Conservation (phyloP, 75 land plant genomes). For the Pseudotsuga menziesii region DNA sequence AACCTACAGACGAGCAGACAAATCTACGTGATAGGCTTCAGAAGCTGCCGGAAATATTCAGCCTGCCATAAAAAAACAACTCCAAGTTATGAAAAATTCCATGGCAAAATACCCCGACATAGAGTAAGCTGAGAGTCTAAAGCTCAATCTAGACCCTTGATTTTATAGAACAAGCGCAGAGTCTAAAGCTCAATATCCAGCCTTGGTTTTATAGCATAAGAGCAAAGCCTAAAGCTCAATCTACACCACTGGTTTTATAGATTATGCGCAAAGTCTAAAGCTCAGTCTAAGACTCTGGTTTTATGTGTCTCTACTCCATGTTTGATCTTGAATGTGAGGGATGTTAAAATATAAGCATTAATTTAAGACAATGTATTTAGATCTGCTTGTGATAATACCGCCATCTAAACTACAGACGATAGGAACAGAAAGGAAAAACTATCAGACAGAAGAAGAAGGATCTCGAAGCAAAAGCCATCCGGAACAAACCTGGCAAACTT, state of each 20-base stretch:
- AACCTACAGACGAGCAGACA: background rate
- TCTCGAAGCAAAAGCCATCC: background rate
- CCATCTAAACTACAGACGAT: background rate
- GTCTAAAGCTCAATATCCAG: background rate
- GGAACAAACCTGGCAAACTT: constrained; percentile 50
- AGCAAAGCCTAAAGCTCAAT: background rate
- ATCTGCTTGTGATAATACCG: background rate
- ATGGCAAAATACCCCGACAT: background rate
- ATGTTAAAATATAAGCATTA: background rate
- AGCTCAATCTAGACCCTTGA: background rate
- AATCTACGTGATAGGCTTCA: constrained; percentile 72
- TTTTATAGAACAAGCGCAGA: background rate
- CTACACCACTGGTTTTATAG: no score
- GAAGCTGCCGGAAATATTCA: constrained; percentile 65
- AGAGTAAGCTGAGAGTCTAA: background rate
- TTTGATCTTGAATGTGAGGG: background rate
- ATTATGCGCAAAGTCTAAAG: no score
- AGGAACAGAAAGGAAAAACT: background rate
- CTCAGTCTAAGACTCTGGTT: background rate
- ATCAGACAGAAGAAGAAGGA: background rate
- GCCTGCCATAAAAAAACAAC: constrained; percentile 34
- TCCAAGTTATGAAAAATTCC: background rate
- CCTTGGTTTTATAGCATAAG: background rate
- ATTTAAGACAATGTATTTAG: background rate
- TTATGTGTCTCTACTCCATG: background rate